Evolutionary conservation across 1,284 basidiomycete genomes (phyloP), one percentile per base, ranked within the genome.

Genomic region (Microstroma glucosiphilum): DNA sequence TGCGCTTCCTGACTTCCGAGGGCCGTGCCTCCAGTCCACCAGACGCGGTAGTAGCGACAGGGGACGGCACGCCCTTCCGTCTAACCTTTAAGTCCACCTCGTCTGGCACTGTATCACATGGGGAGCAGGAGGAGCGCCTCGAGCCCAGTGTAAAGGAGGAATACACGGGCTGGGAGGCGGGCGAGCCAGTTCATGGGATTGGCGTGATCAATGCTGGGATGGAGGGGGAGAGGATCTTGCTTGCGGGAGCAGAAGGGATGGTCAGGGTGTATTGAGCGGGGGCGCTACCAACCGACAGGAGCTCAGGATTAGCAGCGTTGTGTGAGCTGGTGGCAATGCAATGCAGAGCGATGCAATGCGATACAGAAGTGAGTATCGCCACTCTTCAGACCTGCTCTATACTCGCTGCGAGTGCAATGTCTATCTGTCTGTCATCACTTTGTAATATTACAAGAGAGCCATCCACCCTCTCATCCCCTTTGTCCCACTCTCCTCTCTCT

Each of bases 141-240:
- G 25, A 21, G 21, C 51, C 51, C 6, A 2, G 15, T 15, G 51
- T 54, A 26, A 26, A 15, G 6, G 51, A 54, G 26, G 51, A 54
- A 21, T 54, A 54, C 51, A 25, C 51, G 21, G 51, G 51, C 21
- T 54, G 51, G 51, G 51, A 54, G 21, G 51, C 51, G 25, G 51
- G 51, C 6, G 51, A 54, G 7, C 21, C 51, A 6, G 51, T 54
- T 4, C 21, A 54, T 19, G 51, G 25, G 17, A 19, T 54, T 6
- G 51, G 21, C 21, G 21, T 54, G 15, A 19, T 19, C 15, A 17
- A n/a, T 21, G 43, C 15, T 19, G 51, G 21, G 2, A 25, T 8
- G 19, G 51, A 54, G 21, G 51, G 51, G 3, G 17, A 54, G 51
- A 17, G 25, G 17, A 25, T 54, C 51, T 8, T 21, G 13, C 21